phyloP scores from a whole-genome alignment of 441 rosid genomes.

The Eruca vesicaria region DNA sequence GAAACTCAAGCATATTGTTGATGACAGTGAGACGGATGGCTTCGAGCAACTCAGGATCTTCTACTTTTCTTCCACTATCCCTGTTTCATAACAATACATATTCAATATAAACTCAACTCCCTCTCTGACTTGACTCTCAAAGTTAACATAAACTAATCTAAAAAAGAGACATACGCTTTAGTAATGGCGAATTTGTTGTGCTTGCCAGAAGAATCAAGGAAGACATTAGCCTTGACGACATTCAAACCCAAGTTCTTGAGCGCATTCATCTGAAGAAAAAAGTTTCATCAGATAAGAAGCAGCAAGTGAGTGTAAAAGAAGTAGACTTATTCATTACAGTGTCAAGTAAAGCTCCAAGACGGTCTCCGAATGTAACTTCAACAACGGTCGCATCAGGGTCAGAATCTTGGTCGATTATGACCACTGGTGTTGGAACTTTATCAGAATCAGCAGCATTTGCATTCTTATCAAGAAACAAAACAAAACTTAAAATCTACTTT shows the following conservation, averaged over 20 bases:
- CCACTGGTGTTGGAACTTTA: slow-evolving; percentile 81
- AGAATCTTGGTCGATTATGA: slow-evolving; percentile 93
- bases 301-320: slow-evolving; percentile 9
- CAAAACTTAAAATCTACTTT: not conserved
- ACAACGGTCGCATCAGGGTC: slow-evolving; percentile 86
- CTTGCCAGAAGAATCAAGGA: slow-evolving; percentile 94
- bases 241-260: slow-evolving; percentile 89
- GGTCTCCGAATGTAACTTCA: slow-evolving; percentile 92
- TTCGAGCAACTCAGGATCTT: slow-evolving; percentile 93
- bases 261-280: slow-evolving; percentile 57
- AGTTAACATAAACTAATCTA: not conserved
- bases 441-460: slow-evolving; percentile 52
- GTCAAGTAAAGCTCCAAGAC: slow-evolving; percentile 96
- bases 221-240: slow-evolving; percentile 92
- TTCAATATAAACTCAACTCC: not conserved
- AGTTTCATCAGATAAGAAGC: slow-evolving; percentile 2
- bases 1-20: slow-evolving; percentile 84
- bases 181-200: slow-evolving; percentile 90
- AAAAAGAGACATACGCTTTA: slow-evolving; percentile 50
- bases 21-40: slow-evolving; percentile 95
- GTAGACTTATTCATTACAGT: slow-evolving; percentile 47
- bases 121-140: not conserved
- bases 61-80: slow-evolving; percentile 88
- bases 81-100: slow-evolving; percentile 50
- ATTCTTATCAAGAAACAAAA: slow-evolving; percentile 23